These are phyloP conservation scores for Paramecium biaurelia DNA, from an alignment of 73 alveolate genomes.

Conservation along the genomic window DNA sequence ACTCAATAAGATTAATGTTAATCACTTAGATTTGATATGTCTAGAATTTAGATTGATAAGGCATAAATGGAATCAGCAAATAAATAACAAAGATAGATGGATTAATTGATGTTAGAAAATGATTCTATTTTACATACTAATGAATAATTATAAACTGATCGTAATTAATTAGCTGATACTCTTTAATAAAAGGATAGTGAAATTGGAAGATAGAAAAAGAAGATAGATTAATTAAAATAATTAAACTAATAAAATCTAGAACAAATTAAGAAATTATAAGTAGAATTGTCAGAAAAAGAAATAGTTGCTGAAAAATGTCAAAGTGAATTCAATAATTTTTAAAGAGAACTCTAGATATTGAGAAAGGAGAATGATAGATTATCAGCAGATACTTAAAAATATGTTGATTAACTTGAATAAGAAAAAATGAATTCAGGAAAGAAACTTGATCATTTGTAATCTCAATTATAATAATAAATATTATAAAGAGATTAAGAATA, in stretches of 20 bases:
- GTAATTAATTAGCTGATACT: neutral
- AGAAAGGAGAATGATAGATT: constrained; percentile 32
- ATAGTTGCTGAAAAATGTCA: neutral
- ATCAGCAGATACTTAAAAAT: neutral
- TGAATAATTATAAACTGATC: constrained; percentile 38
- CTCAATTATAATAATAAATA: neutral
- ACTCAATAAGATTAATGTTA: neutral
- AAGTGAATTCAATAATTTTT: neutral
- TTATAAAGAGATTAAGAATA: neutral
- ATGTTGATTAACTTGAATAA: neutral
- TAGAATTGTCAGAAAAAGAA: neutral
- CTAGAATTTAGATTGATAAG: constrained; percentile 33
- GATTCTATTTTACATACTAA: constrained; percentile 20
- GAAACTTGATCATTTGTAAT: neutral
- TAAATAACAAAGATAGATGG: neutral
- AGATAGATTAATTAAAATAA: neutral
- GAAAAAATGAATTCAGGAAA: neutral
- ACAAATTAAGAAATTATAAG: neutral
- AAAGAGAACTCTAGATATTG: neutral
- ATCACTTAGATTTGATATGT: neutral
- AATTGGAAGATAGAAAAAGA: neutral
- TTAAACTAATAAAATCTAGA: neutral
- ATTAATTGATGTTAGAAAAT: constrained; percentile 3
- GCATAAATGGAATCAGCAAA: neutral
- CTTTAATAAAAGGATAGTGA: constrained; percentile 26